Conservation (phyloP, 805 yeast genomes). For the Yamadazyma laniorum region DNA sequence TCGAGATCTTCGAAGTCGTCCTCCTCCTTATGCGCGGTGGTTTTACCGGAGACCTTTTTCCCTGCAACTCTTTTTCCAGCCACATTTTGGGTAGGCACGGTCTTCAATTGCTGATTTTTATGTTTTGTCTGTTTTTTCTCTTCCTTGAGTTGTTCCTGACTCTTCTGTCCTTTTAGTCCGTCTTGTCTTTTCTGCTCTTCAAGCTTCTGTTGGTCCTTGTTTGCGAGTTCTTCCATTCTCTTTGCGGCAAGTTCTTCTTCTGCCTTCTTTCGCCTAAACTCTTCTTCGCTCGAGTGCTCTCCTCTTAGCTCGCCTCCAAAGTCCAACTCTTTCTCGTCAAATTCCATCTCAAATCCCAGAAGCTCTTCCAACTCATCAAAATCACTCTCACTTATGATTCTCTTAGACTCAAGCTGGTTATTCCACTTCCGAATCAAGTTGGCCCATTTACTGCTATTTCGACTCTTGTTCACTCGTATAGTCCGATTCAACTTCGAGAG, state of each 20-base stretch:
- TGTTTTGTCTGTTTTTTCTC: not conserved
- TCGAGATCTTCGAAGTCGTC: constrained; percentile 46
- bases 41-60: not conserved
- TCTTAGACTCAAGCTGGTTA: constrained; percentile 6
- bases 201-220: not conserved
- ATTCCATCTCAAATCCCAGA: constrained; percentile 12
- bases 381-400: constrained; percentile 34
- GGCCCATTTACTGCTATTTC: constrained; percentile 29
- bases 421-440: constrained; percentile 10
- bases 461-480: constrained; percentile 36
- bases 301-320: constrained; percentile 6
- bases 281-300: not conserved
- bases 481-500: constrained; percentile 30
- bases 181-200: not conserved
- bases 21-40: constrained; percentile 7
- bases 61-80: constrained; percentile 3
- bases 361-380: constrained; percentile 32
- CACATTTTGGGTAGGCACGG: constrained; percentile 1
- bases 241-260: not conserved
- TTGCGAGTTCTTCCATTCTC: not conserved
- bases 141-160: not conserved
- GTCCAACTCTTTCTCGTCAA: constrained; percentile 12
- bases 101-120: constrained; percentile 4
- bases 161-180: not conserved
- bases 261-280: not conserved